Conservation (phyloP, 2,329 filamentous ascomycete genomes). For the Pyrenophora graminea region DNA sequence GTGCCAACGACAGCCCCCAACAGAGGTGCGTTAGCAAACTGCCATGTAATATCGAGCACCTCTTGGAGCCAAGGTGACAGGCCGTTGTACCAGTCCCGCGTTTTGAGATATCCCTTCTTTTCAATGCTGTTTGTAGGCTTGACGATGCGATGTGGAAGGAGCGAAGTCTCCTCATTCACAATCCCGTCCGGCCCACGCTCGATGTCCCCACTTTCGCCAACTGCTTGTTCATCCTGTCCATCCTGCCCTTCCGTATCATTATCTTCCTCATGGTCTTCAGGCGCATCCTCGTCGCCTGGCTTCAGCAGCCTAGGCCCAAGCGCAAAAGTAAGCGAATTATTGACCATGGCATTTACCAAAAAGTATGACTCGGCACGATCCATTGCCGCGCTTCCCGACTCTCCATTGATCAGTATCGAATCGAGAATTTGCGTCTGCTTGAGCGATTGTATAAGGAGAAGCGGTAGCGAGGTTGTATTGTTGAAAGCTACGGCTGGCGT, state of each 20-base stretch:
- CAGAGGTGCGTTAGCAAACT: conserved; percentile 66
- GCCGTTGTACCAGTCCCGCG: conserved; percentile 42
- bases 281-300: conserved; percentile 48
- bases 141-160: conserved; percentile 52
- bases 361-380: conserved; percentile 68
- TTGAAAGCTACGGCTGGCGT: conserved; percentile 61
- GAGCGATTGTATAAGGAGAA: conserved; percentile 58
- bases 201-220: conserved; percentile 24
- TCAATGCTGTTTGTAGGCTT: conserved; percentile 33
- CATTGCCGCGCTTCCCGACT: conserved; percentile 54
- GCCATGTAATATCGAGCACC: conserved; percentile 49
- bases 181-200: conserved; percentile 32
- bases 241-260: conserved; percentile 1
- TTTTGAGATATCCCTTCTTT: conserved; percentile 40
- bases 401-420: conserved; percentile 51
- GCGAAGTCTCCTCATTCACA: conserved; percentile 55
- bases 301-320: conserved; percentile 64
- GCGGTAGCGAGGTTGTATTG: conserved; percentile 60
- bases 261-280: conserved; percentile 37
- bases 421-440: conserved; percentile 61
- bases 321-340: conserved; percentile 67
- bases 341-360: conserved; percentile 66
- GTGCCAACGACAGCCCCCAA: conserved; percentile 64
- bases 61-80: conserved; percentile 47
- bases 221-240: conserved; percentile 19